Evolutionary conservation across 768 basidiomycete species (phyloP), one percentile per base, ranked within the genome.

Genomic region (Peribolospora baueri): DNA sequence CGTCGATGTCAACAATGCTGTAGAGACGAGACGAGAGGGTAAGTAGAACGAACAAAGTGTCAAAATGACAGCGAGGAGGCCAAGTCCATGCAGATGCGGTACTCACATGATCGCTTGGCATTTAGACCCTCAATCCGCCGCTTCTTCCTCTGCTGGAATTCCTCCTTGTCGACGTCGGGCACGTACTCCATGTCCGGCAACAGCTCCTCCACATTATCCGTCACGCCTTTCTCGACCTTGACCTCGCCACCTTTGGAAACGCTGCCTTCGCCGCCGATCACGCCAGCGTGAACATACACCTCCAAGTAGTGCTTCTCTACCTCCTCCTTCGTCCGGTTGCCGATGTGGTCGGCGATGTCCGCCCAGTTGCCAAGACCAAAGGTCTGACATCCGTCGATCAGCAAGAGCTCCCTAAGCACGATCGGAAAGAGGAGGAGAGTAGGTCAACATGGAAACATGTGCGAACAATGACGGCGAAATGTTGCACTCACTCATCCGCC

Each of bases 311-410:
- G 91, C 56, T 78, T 70, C 65, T 90, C 82, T 10, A 86, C 84
- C 63, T 97, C 90, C 63, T 93, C 86, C 65, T 81, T 88, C 8
- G 88, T 82, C 55, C 88, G 75, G 3, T 58, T 61, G 7, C 93
- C 93, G 45, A 98, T 76, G 66, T 93, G 85, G 46, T 69, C 87
- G 1, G 88, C 82, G 47, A 91, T 84, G 63, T 88, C 88, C 65
- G 81, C 81, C 91, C 91, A 98, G 65, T 95, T 97, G 3, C 91
- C 91, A 42, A 97, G 68, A 1, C 91, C 91, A 63, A 85, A 82
- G 37, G 76, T 74, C 5, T 83, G 75, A 41, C 88, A 78, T 40
- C 88, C 93, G 54, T 90, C 86, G 48, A 95, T 71, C 13, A 98
- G 71, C 5, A 91, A 70, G 2, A 97, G 73, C 65, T 98, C 91